Evolutionary conservation across 108 stramenopile genomes (phyloP).

Genomic region (Fistulifera pelliculosa): DNA sequence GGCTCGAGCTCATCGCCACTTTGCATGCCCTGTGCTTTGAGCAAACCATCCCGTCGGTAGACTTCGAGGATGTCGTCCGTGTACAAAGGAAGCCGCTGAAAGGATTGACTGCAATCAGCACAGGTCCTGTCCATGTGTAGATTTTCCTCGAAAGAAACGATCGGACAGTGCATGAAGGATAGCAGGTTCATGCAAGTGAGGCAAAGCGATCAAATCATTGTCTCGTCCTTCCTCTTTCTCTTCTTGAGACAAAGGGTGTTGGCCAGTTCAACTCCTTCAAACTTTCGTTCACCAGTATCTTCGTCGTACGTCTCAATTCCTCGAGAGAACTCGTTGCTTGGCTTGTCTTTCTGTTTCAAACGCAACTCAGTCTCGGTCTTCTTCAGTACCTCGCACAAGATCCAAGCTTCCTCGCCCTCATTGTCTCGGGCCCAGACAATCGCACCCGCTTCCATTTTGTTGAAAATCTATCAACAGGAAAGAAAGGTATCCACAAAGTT

Average conservation of each 20-base stretch:
- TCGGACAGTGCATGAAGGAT: conserved; percentile 88
- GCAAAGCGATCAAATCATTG: conserved; percentile 91
- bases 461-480: no score
- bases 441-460: conserved; percentile 72
- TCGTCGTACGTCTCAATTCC: conserved; percentile 24
- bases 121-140: conserved; percentile 98
- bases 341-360: conserved; percentile 49
- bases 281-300: conserved; percentile 49
- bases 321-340: conserved; percentile 34
- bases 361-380: conserved; percentile 35
- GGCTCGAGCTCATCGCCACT: conserved; percentile 61
- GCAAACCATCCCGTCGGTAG: conserved; percentile 77
- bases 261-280: conserved; percentile 81
- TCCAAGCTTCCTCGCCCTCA: conserved; percentile 81
- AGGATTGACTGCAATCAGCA: conserved; percentile 99
- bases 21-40: conserved; percentile 70
- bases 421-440: conserved; percentile 66
- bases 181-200: conserved; percentile 97
- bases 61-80: conserved; percentile 71
- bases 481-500: no score
- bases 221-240: conserved; percentile 75
- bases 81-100: conserved; percentile 89
- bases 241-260: conserved; percentile 57
- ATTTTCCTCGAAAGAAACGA: conserved; percentile 88
- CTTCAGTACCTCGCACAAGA: conserved; percentile 68